phyloP scores from a whole-genome alignment of 2,329 filamentous ascomycete genomes.

The Coniochaeta sp. region DNA sequence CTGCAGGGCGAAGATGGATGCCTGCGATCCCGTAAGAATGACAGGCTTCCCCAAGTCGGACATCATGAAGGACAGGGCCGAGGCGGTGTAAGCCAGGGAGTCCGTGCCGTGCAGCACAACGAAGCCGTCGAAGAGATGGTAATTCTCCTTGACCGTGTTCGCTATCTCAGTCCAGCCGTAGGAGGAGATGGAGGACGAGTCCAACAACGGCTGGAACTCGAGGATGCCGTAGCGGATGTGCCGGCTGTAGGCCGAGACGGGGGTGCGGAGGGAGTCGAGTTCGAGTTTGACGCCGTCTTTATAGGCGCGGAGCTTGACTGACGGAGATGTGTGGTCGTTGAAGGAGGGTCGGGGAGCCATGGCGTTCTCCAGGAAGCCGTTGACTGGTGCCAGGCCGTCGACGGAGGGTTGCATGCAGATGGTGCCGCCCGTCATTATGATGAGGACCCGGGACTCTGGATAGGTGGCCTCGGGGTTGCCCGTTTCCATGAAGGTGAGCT shows the following conservation, averaged over 20 bases:
- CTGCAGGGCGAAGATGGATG: conserved; percentile 84
- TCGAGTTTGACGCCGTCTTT: conserved; percentile 39
- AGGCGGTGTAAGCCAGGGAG: conserved; percentile 82
- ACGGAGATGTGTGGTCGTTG: conserved; percentile 64
- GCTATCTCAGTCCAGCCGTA: conserved; percentile 83
- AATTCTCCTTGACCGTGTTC: conserved; percentile 72
- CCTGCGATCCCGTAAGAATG: conserved; percentile 75
- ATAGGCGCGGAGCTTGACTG: conserved; percentile 41
- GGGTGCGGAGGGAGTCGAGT: conserved; percentile 70
- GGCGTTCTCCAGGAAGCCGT: conserved; percentile 73
- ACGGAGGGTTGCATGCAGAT: conserved; percentile 86
- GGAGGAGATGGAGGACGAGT: conserved; percentile 85
- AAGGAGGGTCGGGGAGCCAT: conserved; percentile 79
- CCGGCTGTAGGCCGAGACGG: conserved; percentile 70
- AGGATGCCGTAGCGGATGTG: conserved; percentile 78
- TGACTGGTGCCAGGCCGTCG: conserved; percentile 72
- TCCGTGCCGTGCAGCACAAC: conserved; percentile 89
- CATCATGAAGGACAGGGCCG: conserved; percentile 89
- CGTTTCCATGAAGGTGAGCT: conserved; percentile 7
- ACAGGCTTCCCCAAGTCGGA: conserved; percentile 86
- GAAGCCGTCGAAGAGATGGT: conserved; percentile 83
- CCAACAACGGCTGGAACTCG: conserved; percentile 78
- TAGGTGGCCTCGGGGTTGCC: conserved; percentile 22
- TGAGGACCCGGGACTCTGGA: conserved; percentile 74
- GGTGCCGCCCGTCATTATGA: conserved; percentile 84